A percentile compares a stretch with the other conserved stretches of the same genome.
Evolutionary conservation across 2,329 filamentous ascomycete species (phyloP).

Genomic region (Ceratocystis eucalypticola): DNA sequence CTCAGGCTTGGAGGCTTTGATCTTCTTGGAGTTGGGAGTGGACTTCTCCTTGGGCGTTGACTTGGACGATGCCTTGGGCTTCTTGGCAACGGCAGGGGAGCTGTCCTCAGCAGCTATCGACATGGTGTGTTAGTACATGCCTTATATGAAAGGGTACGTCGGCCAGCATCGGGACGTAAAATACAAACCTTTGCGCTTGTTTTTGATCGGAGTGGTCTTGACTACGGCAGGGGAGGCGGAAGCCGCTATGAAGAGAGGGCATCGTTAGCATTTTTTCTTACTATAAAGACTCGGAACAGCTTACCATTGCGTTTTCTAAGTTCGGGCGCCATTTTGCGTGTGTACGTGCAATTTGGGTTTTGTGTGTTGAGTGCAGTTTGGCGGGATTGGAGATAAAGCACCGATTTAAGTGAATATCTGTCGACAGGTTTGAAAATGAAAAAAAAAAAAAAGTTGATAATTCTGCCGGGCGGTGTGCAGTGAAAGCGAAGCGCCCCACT

Average conservation of each 20-base stretch:
- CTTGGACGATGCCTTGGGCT: slow-evolving; percentile 33
- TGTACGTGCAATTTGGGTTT: slow-evolving; percentile 19
- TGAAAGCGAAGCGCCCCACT: slow-evolving; percentile 11
- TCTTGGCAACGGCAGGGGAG: slow-evolving; percentile 34
- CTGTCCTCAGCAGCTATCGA: slow-evolving; percentile 32
- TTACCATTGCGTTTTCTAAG: slow-evolving; percentile 29
- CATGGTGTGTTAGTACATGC: slow-evolving; percentile 13
- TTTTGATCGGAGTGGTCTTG: slow-evolving; percentile 19
- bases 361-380: slow-evolving; percentile 18
- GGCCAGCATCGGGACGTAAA: not conserved
- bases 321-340: slow-evolving; percentile 33
- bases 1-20: slow-evolving; percentile 6
- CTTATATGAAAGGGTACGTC: not conserved
- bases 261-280: slow-evolving; percentile 2
- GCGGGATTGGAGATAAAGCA: not conserved
- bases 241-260: slow-evolving; percentile 7
- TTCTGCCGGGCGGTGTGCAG: slow-evolving; percentile 26
- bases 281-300: slow-evolving; percentile 11
- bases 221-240: slow-evolving; percentile 13
- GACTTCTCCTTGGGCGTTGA: slow-evolving; percentile 24
- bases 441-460: slow-evolving; percentile 27
- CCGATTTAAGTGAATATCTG: not conserved
- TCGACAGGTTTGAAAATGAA: slow-evolving; percentile 15
- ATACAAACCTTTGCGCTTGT: slow-evolving; percentile 29
- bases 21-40: slow-evolving; percentile 10